These are phyloP conservation scores for Sugiyamaella pinicola DNA, from an alignment of 1,139 yeast genomes.

Conservation along the genomic window DNA sequence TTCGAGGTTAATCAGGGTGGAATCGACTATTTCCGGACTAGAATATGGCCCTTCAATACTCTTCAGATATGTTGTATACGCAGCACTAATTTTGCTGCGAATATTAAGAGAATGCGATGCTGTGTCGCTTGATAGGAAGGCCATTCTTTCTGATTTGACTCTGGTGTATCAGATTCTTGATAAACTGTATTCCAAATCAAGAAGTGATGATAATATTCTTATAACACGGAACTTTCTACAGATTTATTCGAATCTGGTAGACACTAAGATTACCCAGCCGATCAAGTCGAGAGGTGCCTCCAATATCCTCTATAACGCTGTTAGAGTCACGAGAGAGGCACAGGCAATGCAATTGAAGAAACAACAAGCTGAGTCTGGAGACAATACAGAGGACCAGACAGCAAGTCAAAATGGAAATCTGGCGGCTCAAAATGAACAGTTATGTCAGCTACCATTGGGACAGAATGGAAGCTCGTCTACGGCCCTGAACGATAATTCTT, in stretches of 20 bases:
- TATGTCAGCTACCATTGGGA: neutral
- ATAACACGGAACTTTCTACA: conserved; percentile 16
- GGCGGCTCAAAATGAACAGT: neutral
- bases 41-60: conserved; percentile 13
- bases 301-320: conserved; percentile 18
- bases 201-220: conserved; percentile 13
- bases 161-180: conserved; percentile 14
- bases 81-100: conserved; percentile 12
- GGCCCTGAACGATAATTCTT: neutral
- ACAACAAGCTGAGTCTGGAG: neutral
- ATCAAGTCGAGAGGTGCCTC: conserved; percentile 18
- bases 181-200: conserved; percentile 2
- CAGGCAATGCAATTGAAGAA: conserved; percentile 3
- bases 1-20: conserved; percentile 6
- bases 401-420: neutral
- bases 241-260: conserved; percentile 5
- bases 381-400: neutral
- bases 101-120: conserved; percentile 9
- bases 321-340: conserved; percentile 16
- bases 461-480: neutral
- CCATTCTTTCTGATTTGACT: conserved; percentile 9
- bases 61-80: conserved; percentile 11
- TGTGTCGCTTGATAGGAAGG: conserved; percentile 10
- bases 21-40: conserved; percentile 5
- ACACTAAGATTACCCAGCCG: conserved; percentile 11